A percentile compares a stretch with the other conserved stretches of the same genome.
phyloP scores from a whole-genome alignment of 345 rosid species.

The Salix exigua region DNA sequence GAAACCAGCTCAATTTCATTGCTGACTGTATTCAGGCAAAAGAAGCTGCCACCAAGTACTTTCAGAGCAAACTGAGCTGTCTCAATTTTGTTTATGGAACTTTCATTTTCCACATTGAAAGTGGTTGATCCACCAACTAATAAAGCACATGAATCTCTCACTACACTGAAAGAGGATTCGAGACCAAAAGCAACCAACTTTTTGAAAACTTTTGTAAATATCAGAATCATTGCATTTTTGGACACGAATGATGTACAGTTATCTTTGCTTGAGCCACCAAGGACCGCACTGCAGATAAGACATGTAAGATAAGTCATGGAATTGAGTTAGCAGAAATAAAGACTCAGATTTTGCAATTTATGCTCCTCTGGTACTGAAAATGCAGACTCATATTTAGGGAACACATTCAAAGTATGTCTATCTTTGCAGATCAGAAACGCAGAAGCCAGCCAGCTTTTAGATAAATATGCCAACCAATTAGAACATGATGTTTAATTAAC shows the following conservation, averaged over 20 bases:
- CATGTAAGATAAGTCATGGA: conserved; percentile 13
- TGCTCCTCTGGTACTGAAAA: not conserved
- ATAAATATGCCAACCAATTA: not conserved
- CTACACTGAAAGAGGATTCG: conserved; percentile 57
- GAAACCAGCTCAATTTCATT: conserved; percentile 55
- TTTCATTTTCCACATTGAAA: conserved; percentile 25
- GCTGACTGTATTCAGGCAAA: conserved; percentile 47
- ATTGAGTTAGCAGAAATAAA: conserved; percentile 5
- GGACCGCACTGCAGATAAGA: conserved; percentile 59
- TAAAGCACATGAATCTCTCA: conserved; percentile 47
- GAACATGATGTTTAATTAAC: not conserved
- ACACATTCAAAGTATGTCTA: not conserved
- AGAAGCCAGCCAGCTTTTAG: not conserved
- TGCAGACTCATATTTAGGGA: not conserved
- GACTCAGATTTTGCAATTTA: not conserved
- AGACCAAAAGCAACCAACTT: conserved; percentile 51
- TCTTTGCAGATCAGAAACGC: not conserved
- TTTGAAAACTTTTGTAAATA: conserved; percentile 45
- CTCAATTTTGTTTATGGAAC: conserved; percentile 28
- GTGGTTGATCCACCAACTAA: conserved; percentile 31
- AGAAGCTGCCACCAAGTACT: conserved; percentile 60
- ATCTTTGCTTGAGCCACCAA: conserved; percentile 65
- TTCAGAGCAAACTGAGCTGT: conserved; percentile 61
- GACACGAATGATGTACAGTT: conserved; percentile 50
- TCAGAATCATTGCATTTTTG: conserved; percentile 44